Evolutionary conservation across 805 yeast genomes (phyloP).

Genomic region (Lipomyces kockii): DNA sequence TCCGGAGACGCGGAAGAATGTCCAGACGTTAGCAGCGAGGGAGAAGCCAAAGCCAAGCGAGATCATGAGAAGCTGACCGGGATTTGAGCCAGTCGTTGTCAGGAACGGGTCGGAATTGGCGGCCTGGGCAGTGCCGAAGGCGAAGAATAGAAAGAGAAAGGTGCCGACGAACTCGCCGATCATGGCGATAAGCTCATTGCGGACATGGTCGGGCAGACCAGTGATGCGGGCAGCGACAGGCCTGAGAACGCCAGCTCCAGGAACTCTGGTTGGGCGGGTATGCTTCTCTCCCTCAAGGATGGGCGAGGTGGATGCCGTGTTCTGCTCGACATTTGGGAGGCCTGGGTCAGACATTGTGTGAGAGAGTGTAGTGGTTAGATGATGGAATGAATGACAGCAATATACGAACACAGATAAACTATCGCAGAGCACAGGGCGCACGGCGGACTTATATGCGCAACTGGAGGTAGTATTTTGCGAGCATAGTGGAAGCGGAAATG

Average conservation of each 20-base stretch:
- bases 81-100: slow-evolving; percentile 57
- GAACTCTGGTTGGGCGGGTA: neutral
- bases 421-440: too few relatives aligned
- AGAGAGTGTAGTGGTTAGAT: neutral
- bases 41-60: slow-evolving; percentile 86
- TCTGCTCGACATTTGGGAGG: neutral
- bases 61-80: slow-evolving; percentile 75
- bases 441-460: too few relatives aligned
- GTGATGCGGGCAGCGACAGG: neutral
- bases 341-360: neutral
- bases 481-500: too few relatives aligned
- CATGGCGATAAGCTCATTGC: slow-evolving; percentile 70
- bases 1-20: slow-evolving; percentile 78
- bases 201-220: slow-evolving; percentile 52
- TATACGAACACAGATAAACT: too few relatives aligned
- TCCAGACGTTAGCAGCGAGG: slow-evolving; percentile 72
- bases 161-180: slow-evolving; percentile 87
- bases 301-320: neutral
- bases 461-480: too few relatives aligned
- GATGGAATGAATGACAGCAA: too few relatives aligned
- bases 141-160: slow-evolving; percentile 79
- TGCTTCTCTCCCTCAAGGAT: neutral
- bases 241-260: neutral
- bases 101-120: slow-evolving; percentile 55
- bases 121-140: slow-evolving; percentile 79